Base-by-base conservation (phyloP, 2,329 filamentous ascomycete genomes). In the Alternaria conjuncta region DNA sequence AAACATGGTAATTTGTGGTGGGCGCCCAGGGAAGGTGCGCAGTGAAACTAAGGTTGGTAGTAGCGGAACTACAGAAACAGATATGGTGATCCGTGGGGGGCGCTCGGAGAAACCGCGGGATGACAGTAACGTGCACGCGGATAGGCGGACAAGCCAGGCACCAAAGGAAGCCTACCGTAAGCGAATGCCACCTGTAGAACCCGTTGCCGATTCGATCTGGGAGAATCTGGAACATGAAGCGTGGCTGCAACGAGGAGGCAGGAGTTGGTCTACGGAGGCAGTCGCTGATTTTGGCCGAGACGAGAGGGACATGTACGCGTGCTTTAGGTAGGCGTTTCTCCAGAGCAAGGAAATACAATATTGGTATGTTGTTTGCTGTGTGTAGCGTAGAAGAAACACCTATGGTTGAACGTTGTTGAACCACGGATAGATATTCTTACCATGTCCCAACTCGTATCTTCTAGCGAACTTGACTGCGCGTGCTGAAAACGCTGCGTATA, bases 391-490 rank as follows among this genome's bases (percentile, higher is more conserved):
- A 18, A 18, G n/a, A 7, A 21, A 23, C n/a, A 11, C 30, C 49
- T 53, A 25, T 53, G 20, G 49, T 51, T 41, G 3, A 36, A 36
- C 20, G 4, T 13, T 20, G 13, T 53, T 4, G 21, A 53, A 15
- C 49, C 49, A 53, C 30, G 30, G 49, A 53, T 23, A 12, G 49
- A 18, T 11, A 5, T 6, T 41, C 1, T 41, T 18, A 41, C 36
- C n/a, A 41, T 18, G 36, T 41, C 8, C 8, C 0, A 41, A 5
- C 5, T 0, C 4, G 32, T 36, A 1, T 5, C n/a, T 0, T 36
- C 7, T 36, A 10, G 36, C 36, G n/a, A 41, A 41, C 36, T 41
- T 41, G n/a, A 41, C 36, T 41, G 15, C 36, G n/a, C n/a, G 36
- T 41, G 36, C 36, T 18, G 36, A 41, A 18, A 41, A 11, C 36